Conservation (phyloP, 192 early-diverging fungal genomes). For the Coemansia sp. region DNA sequence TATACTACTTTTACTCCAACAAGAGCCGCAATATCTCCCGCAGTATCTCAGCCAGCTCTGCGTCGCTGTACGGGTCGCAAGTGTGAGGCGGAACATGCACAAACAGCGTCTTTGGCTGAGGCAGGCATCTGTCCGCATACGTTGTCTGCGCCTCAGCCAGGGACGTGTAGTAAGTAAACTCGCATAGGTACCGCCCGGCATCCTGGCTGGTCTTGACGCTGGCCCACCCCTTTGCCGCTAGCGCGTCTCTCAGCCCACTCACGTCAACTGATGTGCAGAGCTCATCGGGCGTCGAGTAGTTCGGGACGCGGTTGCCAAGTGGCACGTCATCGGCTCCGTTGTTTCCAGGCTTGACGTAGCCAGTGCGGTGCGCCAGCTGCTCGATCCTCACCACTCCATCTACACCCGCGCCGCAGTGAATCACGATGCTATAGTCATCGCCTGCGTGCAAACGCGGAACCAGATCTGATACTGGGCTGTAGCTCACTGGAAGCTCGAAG, state of each 20-base stretch:
- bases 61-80: slow-evolving; percentile 33
- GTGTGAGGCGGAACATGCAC: slow-evolving; percentile 53
- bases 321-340: slow-evolving; percentile 40
- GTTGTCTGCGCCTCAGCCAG: slow-evolving; percentile 37
- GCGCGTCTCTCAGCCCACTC: slow-evolving; percentile 25
- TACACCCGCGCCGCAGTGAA: slow-evolving; percentile 60
- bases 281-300: slow-evolving; percentile 21
- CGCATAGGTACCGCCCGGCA: slow-evolving; percentile 64
- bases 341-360: slow-evolving; percentile 58
- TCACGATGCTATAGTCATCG: slow-evolving; percentile 48
- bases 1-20: background rate
- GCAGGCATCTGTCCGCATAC: slow-evolving; percentile 7
- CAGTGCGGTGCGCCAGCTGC: slow-evolving; percentile 52
- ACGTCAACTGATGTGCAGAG: slow-evolving; percentile 52
- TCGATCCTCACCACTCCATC: slow-evolving; percentile 54
- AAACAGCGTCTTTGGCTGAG: slow-evolving; percentile 48
- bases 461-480: slow-evolving; percentile 49
- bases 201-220: slow-evolving; percentile 43
- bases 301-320: slow-evolving; percentile 27
- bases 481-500: slow-evolving; percentile 63
- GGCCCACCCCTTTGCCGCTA: slow-evolving; percentile 45
- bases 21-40: slow-evolving; percentile 24
- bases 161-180: slow-evolving; percentile 62
- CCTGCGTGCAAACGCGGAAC: slow-evolving; percentile 50
- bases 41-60: slow-evolving; percentile 37